Conservation (phyloP, 768 basidiomycete species). For the Boletellus ananiceps region DNA sequence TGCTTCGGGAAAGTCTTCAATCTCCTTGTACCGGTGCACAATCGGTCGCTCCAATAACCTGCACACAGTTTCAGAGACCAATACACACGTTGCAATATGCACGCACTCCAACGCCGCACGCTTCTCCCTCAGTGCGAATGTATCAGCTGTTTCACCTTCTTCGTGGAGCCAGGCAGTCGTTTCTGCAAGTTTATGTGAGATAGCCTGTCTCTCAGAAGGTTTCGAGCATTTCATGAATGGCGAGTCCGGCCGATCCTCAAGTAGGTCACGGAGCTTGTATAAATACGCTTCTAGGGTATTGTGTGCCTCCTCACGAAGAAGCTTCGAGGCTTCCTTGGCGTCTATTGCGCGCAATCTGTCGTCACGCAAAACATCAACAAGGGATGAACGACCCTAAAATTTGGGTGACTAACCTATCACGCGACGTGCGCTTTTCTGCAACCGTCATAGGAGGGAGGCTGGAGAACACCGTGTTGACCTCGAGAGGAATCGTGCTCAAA, state of each 20-base stretch:
- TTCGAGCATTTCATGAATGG: conserved; percentile 88
- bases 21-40: conserved; percentile 84
- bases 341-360: conserved; percentile 76
- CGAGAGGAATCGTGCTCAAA: conserved; percentile 60
- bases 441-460: conserved; percentile 69
- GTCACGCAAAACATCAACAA: conserved; percentile 4
- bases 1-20: conserved; percentile 76
- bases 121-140: conserved; percentile 67
- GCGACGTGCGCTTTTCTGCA: conserved; percentile 68
- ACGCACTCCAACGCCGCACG: conserved; percentile 80
- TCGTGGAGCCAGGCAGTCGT: conserved; percentile 82
- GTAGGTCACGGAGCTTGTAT: conserved; percentile 83
- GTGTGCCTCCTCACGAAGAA: conserved; percentile 79
- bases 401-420: conserved; percentile 54
- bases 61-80: conserved; percentile 7
- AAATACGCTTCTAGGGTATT: conserved; percentile 91
- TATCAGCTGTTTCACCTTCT: conserved; percentile 78
- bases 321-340: conserved; percentile 68
- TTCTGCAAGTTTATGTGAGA: conserved; percentile 65
- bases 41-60: conserved; percentile 80
- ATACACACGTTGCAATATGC: not conserved
- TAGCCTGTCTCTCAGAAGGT: conserved; percentile 58
- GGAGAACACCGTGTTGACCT: conserved; percentile 57
- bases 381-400: not conserved
- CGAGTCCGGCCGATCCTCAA: conserved; percentile 59